Conservation (phyloP, 305 asterid genomes). For the Fraxinus xanthoxyloides region DNA sequence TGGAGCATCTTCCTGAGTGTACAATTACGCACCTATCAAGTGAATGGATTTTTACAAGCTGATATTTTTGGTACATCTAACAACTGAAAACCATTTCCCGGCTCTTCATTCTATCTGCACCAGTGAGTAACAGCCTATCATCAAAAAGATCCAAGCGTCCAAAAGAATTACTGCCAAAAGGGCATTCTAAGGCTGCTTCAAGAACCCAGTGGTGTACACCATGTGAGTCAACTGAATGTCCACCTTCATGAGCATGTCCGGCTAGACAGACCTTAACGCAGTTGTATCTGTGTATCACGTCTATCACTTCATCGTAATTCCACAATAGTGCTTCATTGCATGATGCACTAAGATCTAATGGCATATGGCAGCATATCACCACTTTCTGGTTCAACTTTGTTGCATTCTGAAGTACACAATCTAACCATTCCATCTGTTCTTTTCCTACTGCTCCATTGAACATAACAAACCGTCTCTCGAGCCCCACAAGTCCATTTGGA, state of each 20-base stretch:
- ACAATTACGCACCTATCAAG: neutral
- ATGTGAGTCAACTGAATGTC: constrained; percentile 51
- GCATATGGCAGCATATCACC: constrained; percentile 68
- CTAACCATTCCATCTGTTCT: constrained; percentile 75
- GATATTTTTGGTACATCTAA: constrained; percentile 20
- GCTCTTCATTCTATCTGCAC: constrained; percentile 58
- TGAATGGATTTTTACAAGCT: neutral
- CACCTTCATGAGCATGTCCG: constrained; percentile 77
- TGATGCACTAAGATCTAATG: constrained; percentile 57
- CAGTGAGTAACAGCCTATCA: constrained; percentile 53
- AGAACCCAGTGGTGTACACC: constrained; percentile 82
- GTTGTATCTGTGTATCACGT: constrained; percentile 52
- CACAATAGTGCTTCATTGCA: constrained; percentile 55
- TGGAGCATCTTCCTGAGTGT: neutral
- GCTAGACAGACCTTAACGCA: constrained; percentile 81
- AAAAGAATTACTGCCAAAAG: constrained; percentile 67
- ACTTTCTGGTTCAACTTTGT: constrained; percentile 59
- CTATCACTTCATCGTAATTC: constrained; percentile 84
- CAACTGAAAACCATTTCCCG: constrained; percentile 57
- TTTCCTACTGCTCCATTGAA: constrained; percentile 77
- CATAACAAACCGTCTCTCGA: constrained; percentile 69
- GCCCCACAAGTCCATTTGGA: constrained; percentile 65
- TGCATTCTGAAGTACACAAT: constrained; percentile 52
- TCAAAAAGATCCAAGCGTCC: constrained; percentile 59
- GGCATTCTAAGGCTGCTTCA: constrained; percentile 88